Percentiles rank a stretch among this genome's conserved stretches.
These are phyloP conservation scores for Auxenochlorella pyrenoidosa DNA, from an alignment of 139 green algal species.

Conservation along the genomic window DNA sequence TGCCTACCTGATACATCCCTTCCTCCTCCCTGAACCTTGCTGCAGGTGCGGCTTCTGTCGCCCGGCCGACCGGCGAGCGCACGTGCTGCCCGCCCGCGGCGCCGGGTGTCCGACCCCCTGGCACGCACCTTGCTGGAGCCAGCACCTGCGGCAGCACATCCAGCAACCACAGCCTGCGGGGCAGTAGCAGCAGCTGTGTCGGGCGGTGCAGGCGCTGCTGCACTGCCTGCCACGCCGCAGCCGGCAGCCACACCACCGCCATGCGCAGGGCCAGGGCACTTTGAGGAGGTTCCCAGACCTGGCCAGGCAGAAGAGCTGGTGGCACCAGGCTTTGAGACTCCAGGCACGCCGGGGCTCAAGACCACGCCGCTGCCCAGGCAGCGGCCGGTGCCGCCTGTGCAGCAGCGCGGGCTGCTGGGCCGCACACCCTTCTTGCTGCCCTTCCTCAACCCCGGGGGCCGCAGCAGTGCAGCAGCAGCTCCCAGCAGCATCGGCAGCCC, in stretches of 20 bases:
- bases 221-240: not conserved
- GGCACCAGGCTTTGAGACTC: conserved; percentile 1
- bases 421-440: conserved; percentile 12
- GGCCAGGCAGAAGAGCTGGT: not conserved
- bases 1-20: no score
- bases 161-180: not conserved
- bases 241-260: not conserved
- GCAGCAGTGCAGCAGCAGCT: not conserved
- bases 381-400: not conserved
- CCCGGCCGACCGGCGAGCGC: conserved; percentile 12
- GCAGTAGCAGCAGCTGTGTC: not conserved
- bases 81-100: not conserved
- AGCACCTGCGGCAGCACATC: not conserved
- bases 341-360: conserved; percentile 25
- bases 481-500: not conserved
- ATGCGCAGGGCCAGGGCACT: no score
- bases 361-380: conserved; percentile 23
- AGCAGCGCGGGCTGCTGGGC: conserved; percentile 3
- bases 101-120: conserved; percentile 22
- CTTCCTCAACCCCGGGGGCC: not conserved
- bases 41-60: conserved; percentile 25
- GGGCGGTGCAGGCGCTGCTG: not conserved
- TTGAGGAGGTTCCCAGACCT: not conserved
- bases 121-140: not conserved
- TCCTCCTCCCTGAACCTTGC: not conserved